Percentiles rank a stretch among this genome's conserved stretches.
phyloP scores from a whole-genome alignment of 2,329 filamentous ascomycete species.

The Fusarium caatingaense region DNA sequence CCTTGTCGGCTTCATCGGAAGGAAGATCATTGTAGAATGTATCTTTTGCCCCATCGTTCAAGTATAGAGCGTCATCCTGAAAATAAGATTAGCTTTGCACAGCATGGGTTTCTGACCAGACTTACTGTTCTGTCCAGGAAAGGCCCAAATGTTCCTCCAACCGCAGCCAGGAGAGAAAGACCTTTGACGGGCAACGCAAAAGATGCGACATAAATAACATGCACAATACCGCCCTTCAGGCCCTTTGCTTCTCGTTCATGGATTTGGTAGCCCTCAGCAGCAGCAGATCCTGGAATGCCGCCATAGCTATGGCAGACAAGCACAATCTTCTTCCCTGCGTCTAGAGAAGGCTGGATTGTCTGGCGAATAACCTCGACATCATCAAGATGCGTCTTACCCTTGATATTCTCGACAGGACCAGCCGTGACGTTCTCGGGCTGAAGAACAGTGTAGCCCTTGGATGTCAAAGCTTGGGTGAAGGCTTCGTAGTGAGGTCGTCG shows the following conservation, averaged over 20 bases:
- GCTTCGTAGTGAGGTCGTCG: slow-evolving; percentile 10
- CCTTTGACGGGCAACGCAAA: slow-evolving; percentile 38
- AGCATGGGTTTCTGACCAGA: no score
- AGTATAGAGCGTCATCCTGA: background rate
- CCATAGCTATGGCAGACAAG: slow-evolving; percentile 45
- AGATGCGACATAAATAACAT: slow-evolving; percentile 45
- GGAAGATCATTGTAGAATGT: slow-evolving; percentile 20
- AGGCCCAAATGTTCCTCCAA: background rate
- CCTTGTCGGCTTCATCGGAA: background rate
- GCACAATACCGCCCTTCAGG: slow-evolving; percentile 45
- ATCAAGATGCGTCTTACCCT: slow-evolving; percentile 11
- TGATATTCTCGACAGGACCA: background rate
- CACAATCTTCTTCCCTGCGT: slow-evolving; percentile 14
- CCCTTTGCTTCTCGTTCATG: slow-evolving; percentile 43
- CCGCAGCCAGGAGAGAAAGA: background rate
- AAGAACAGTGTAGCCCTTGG: slow-evolving; percentile 9
- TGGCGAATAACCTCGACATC: slow-evolving; percentile 3
- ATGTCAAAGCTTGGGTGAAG: background rate
- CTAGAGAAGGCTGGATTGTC: background rate
- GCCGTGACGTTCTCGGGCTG: background rate
- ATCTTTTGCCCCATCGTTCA: slow-evolving; percentile 7
- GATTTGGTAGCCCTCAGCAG: slow-evolving; percentile 43
- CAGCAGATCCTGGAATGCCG: slow-evolving; percentile 47
- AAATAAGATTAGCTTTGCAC: no score
- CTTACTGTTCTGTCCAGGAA: slow-evolving; percentile 21